Percentiles rank a stretch among this genome's conserved stretches.
Evolutionary conservation across 2,329 filamentous ascomycete species (phyloP).

Genomic region (Cytospora mali): DNA sequence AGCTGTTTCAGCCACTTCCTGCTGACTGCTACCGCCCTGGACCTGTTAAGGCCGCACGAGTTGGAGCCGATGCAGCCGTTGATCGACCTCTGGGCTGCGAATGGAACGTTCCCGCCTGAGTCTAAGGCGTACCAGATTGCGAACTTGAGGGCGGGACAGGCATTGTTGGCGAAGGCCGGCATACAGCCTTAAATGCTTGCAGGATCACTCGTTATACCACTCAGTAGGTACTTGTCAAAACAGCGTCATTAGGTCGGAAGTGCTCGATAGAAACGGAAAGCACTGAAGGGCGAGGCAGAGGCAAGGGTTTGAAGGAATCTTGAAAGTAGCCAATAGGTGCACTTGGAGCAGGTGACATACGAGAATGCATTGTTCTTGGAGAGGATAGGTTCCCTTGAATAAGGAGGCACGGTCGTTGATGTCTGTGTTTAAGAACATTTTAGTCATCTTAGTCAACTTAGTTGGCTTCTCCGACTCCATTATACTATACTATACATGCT

Average conservation of each 20-base stretch:
- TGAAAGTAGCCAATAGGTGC: not conserved
- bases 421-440: no score
- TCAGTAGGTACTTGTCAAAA: not conserved
- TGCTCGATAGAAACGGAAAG: not conserved
- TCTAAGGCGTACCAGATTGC: constrained; percentile 56
- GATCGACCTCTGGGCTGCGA: constrained; percentile 77
- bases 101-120: constrained; percentile 72
- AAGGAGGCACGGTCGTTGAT: no score
- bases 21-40: constrained; percentile 66
- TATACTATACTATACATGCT: no score
- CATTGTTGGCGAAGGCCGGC: constrained; percentile 39
- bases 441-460: no score
- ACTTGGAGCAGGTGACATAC: no score
- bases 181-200: constrained; percentile 19
- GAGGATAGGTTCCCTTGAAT: no score
- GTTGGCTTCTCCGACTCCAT: no score
- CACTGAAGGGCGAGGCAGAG: not conserved
- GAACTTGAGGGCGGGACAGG: constrained; percentile 51
- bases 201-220: not conserved
- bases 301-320: not conserved
- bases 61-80: constrained; percentile 82
- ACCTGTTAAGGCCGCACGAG: constrained; percentile 74
- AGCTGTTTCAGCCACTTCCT: constrained; percentile 75
- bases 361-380: no score
- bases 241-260: not conserved